Percentiles rank a stretch among this genome's conserved stretches.
Evolutionary conservation across 2,329 filamentous ascomycete species (phyloP).

Genomic region (Phialocephala sp.): DNA sequence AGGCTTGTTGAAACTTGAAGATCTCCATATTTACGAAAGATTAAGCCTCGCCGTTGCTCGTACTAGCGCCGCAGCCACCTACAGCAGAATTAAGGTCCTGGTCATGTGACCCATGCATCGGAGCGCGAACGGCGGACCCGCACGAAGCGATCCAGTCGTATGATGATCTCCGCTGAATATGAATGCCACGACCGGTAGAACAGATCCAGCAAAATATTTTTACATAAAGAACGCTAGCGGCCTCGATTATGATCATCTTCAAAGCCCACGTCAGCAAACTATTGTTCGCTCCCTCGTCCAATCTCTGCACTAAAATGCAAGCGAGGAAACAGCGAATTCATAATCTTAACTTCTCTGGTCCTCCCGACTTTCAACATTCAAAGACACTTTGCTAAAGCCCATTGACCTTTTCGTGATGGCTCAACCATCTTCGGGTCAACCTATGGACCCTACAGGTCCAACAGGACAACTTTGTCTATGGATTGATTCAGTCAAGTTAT

Average conservation of each 20-base stretch:
- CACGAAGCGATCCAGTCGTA: neutral
- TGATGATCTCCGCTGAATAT: neutral
- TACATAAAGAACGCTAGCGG: too few species aligned
- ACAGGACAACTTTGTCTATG: constrained; percentile 42
- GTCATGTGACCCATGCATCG: neutral
- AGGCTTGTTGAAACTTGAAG: too few species aligned
- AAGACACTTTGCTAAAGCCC: neutral
- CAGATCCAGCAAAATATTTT: too few species aligned
- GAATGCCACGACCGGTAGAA: too few species aligned
- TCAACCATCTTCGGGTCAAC: constrained; percentile 8
- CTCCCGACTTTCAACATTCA: neutral
- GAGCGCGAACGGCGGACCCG: neutral
- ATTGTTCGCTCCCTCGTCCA: neutral
- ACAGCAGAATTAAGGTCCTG: neutral
- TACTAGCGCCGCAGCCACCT: too few species aligned
- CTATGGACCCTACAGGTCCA: constrained; percentile 26
- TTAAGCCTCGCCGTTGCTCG: too few species aligned
- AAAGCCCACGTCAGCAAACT: too few species aligned
- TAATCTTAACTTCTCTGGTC: neutral
- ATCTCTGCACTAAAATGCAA: neutral
- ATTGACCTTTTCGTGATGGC: neutral
- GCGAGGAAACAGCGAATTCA: neutral
- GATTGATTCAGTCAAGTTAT: constrained; percentile 38
- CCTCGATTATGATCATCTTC: too few species aligned
- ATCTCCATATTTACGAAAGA: too few species aligned